A percentile compares a stretch with the other conserved stretches of the same genome.
These are phyloP conservation scores for Xerocomus amazonicus DNA, from an alignment of 1,284 basidiomycete genomes.

Conservation along the genomic window DNA sequence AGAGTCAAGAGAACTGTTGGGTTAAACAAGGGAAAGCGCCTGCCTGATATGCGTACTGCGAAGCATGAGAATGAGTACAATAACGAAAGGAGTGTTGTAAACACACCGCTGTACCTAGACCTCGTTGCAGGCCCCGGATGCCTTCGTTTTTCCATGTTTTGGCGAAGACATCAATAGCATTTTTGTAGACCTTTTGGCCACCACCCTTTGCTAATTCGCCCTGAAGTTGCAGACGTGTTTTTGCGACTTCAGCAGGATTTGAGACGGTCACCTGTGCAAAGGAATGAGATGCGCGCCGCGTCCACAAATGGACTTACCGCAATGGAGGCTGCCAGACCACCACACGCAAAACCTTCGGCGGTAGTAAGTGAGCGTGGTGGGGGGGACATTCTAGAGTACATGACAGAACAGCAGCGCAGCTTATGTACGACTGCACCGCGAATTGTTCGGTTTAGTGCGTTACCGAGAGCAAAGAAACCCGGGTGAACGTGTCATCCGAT, in stretches of 20 bases:
- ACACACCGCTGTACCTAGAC: slow-evolving; percentile 85
- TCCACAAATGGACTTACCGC: slow-evolving; percentile 49
- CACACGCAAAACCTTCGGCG: slow-evolving; percentile 78
- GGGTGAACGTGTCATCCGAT: neutral
- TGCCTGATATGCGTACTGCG: slow-evolving; percentile 88
- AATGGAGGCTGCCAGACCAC: slow-evolving; percentile 84
- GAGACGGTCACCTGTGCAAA: slow-evolving; percentile 69
- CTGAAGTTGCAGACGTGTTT: slow-evolving; percentile 92
- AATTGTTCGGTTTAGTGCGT: neutral
- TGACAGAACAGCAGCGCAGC: neutral
- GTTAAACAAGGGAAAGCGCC: slow-evolving; percentile 19
- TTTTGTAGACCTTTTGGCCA: slow-evolving; percentile 80
- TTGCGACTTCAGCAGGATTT: slow-evolving; percentile 88
- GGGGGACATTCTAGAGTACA: slow-evolving; percentile 19
- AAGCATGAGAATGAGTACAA: slow-evolving; percentile 16
- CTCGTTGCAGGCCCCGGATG: slow-evolving; percentile 86
- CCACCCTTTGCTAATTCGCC: slow-evolving; percentile 84
- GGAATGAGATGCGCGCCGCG: slow-evolving; percentile 6
- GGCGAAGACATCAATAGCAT: slow-evolving; percentile 79
- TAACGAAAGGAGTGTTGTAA: slow-evolving; percentile 3
- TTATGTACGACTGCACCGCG: slow-evolving; percentile 3
- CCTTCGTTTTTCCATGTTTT: slow-evolving; percentile 95
- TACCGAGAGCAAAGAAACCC: neutral
- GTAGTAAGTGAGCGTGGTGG: slow-evolving; percentile 49
- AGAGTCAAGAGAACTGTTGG: slow-evolving; percentile 6